These are phyloP conservation scores for Trichosporon faecale DNA, from an alignment of 1,284 basidiomycete species.

Conservation along the genomic window DNA sequence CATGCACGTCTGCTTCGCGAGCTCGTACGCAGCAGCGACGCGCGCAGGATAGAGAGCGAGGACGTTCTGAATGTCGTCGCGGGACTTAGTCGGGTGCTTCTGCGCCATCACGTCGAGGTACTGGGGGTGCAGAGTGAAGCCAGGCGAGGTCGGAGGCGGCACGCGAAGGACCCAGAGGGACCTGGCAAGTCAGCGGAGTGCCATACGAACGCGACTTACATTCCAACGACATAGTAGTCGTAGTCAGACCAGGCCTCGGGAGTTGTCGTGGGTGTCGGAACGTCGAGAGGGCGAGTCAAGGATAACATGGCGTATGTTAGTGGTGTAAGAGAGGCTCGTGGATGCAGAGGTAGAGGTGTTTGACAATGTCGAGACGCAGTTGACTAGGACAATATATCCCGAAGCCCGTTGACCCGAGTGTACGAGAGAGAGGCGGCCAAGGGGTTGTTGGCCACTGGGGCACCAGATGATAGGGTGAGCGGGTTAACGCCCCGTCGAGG, in stretches of 20 bases:
- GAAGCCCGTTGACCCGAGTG: background rate
- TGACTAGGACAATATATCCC: background rate
- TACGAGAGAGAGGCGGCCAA: background rate
- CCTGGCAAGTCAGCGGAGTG: background rate
- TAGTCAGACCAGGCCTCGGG: conserved; percentile 4
- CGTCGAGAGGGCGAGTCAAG: background rate
- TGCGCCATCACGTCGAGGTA: conserved; percentile 9
- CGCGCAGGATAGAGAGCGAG: background rate
- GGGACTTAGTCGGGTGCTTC: conserved; percentile 3
- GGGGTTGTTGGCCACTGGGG: conserved; percentile 4
- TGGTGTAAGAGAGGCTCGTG: background rate
- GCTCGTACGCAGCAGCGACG: conserved; percentile 3
- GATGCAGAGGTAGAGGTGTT: background rate
- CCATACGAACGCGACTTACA: background rate
- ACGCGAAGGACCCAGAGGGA: conserved; percentile 2
- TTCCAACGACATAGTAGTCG: conserved; percentile 6
- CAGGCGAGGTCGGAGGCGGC: conserved; percentile 1
- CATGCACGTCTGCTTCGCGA: conserved; percentile 5
- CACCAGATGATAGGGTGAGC: conserved; percentile 7
- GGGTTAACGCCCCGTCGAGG: background rate
- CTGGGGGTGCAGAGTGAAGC: background rate
- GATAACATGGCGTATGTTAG: background rate
- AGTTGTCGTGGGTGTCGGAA: background rate
- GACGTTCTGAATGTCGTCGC: background rate
- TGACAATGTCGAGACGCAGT: background rate